Evolutionary conservation across 495 filamentous ascomycete species (phyloP).

Genomic region (Usnea hakonensis): DNA sequence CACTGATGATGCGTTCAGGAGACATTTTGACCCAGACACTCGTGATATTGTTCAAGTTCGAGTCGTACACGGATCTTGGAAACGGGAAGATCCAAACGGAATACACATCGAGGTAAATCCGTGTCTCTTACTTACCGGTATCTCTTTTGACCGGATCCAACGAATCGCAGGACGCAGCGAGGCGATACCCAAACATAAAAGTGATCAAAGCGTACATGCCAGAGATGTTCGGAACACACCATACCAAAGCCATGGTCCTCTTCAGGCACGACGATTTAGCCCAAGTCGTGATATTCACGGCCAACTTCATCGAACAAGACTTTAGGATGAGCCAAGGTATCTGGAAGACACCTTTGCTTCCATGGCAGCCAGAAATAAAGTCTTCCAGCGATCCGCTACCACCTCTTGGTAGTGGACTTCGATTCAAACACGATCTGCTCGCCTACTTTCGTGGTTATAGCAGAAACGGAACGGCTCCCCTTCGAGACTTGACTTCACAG

Average conservation of each 20-base stretch:
- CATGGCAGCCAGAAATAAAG: conserved; percentile 24
- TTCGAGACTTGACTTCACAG: conserved; percentile 44
- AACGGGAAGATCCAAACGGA: conserved; percentile 56
- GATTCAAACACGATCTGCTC: conserved; percentile 71
- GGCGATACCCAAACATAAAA: conserved; percentile 58
- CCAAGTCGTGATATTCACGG: conserved; percentile 80
- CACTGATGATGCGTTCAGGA: conserved; percentile 17
- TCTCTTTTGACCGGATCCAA: neutral
- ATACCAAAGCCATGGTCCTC: conserved; percentile 80
- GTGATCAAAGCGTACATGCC: conserved; percentile 74
- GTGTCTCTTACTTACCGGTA: neutral
- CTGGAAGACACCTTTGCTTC: conserved; percentile 73
- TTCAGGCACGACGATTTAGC: conserved; percentile 68
- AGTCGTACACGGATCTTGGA: conserved; percentile 85
- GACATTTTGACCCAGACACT: conserved; percentile 62
- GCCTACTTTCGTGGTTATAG: conserved; percentile 68
- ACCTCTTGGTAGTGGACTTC: conserved; percentile 50
- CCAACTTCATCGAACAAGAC: conserved; percentile 79
- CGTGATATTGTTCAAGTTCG: conserved; percentile 57
- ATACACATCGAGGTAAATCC: conserved; percentile 52
- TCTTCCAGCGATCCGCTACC: neutral
- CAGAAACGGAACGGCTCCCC: conserved; percentile 53
- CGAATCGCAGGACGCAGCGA: conserved; percentile 44
- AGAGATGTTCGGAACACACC: conserved; percentile 82
- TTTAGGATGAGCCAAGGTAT: conserved; percentile 82